Evolutionary conservation across 2,329 filamentous ascomycete genomes (phyloP), one percentile per base, ranked within the genome.

Genomic region (Aspergillus felis): DNA sequence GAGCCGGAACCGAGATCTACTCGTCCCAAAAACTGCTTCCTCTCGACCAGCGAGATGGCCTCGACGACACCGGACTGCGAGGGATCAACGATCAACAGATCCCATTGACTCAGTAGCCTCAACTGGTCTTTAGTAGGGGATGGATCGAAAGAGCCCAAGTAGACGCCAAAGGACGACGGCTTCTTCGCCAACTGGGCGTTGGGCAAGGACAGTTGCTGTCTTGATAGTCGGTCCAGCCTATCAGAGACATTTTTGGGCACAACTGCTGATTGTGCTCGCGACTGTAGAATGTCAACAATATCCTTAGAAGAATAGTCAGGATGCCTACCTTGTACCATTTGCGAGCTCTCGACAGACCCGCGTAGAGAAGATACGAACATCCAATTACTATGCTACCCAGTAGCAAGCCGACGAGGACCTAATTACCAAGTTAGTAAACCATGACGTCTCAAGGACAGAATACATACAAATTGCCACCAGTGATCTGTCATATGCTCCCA

Each of bases 31-130:
- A 71, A 53, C 38, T 67, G 64, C 22, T 56, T 65, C 22, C 53
- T 50, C 4, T 61, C 55, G 25, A 56, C 52, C 14, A 57, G 57
- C 8, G 63, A 61, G 54, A 78, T 66, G 4, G 72, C 75, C 4
- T 72, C 65, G 2, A 68, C 48, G 2, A 77, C 70, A 5, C 75
- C 73, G 9, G 54, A 42, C 57, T 74, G 70, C 20, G 73, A 66
- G 2, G 78, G 77, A 60, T 81, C 76, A 12, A 79, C 67, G 17
- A 79, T 68, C 42, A 79, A 57, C n/a, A 79, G 58, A 53, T 80
- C 77, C 75, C 75, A 79, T 63, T 72, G 67, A 41, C 67, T 55
- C n/a, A 80, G 64, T 6, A 80, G 50, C n/a, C 59, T 63, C 22
- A 64, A 55, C 57, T 79, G 68, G 22, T 65, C 57, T 17, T 56